Evolutionary conservation across 768 basidiomycete species (phyloP), one percentile per base, ranked within the genome.

Genomic region (Leccinum boreale): DNA sequence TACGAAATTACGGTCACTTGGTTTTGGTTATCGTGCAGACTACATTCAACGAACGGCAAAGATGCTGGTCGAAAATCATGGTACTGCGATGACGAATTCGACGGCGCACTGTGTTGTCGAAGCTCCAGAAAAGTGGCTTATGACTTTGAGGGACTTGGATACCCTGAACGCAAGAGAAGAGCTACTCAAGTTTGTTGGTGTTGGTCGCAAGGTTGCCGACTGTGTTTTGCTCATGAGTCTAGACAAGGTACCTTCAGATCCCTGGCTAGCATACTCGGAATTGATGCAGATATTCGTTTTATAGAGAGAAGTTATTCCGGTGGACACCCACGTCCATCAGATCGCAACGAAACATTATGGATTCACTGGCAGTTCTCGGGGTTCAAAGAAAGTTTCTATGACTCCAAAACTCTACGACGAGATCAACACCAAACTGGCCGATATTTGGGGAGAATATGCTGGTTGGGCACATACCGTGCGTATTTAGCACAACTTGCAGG

Each of bases 131-230:
- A 67, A 70, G 53, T 92, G 87, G 83, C 77, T 94, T 3, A 58
- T 67, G 54, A 73, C 76, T 7, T 71, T 94, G 21, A 75, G 92
- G 49, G 65, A 64, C 1, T 61, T 68, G 56, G 72, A 67, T 23
- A 87, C 87, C 0, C 70, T 72, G 0, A 79, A 81, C 24, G 92
- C 93, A 23, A 78, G 94, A 62, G 79, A 82, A 45, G 86, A 89
- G 61, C 78, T 99, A 23, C 74, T 96, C 35, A 86, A 83, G 66
- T 85, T 98, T 56, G 80, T 90, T 46, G 97, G 97, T 0, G 96
- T 99, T 1, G 97, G 97, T 5, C 81, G 92, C 35, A 99, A 99
- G 69, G 97, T 99, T 0, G 96, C 96, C 3, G 97, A 99, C 68
- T 99, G 97, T 66, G 76, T 97, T 28, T 73, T 97, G 52, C 76